phyloP scores from a whole-genome alignment of 768 basidiomycete species.

The Leucogyrophana mollusca region DNA sequence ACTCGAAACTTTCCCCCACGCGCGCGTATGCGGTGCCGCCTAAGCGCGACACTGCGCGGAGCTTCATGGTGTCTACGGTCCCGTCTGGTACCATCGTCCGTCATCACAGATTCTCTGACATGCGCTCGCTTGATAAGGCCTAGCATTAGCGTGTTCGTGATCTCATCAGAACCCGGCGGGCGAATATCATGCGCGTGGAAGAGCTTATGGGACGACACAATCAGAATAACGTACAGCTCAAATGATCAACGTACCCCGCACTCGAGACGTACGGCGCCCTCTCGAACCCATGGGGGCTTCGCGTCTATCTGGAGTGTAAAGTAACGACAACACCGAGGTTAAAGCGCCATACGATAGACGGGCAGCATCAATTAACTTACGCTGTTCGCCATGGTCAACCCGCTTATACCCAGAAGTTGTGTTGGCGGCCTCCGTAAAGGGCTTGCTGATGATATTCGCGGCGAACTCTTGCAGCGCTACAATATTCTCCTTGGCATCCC shows the following conservation, averaged over 20 bases:
- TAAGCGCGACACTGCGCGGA: conserved; percentile 51
- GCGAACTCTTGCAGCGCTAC: conserved; percentile 65
- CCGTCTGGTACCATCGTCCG: conserved; percentile 34
- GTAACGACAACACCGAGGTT: conserved; percentile 10
- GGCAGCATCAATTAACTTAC: conserved; percentile 34
- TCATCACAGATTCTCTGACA: conserved; percentile 48
- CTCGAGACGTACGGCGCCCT: conserved; percentile 60
- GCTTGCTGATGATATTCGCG: conserved; percentile 69
- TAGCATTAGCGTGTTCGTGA: conserved; percentile 46
- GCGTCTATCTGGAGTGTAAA: conserved; percentile 46
- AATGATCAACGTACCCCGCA: conserved; percentile 45
- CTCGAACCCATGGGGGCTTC: conserved; percentile 51
- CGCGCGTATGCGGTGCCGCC: conserved; percentile 55
- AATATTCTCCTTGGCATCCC: conserved; percentile 70
- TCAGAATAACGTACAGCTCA: conserved; percentile 7
- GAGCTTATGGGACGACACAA: conserved; percentile 36
- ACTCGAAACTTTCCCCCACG: conserved; percentile 44
- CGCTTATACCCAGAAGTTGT: conserved; percentile 51
- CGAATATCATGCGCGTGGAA: conserved; percentile 50
- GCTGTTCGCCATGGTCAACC: conserved; percentile 51
- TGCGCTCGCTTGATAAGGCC: conserved; percentile 56
- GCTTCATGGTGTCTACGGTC: conserved; percentile 46
- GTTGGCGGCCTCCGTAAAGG: conserved; percentile 58
- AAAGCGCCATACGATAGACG: conserved; percentile 5
- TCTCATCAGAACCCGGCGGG: conserved; percentile 32